Evolutionary conservation across 345 rosid genomes (phyloP).

Genomic region (Hibiscus mutabilis): DNA sequence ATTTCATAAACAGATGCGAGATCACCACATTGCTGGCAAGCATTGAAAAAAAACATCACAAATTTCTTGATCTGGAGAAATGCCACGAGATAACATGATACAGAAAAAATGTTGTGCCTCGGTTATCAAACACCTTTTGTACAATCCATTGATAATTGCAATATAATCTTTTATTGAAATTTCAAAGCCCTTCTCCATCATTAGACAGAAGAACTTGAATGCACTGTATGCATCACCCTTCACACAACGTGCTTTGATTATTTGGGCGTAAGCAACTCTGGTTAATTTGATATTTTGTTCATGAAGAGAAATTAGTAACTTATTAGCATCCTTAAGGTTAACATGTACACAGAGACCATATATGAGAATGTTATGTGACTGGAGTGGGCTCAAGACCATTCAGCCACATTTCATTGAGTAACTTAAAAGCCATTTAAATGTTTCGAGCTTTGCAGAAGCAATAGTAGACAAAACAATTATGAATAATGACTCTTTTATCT

Average conservation of each 20-base stretch:
- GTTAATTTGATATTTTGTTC: too few species aligned
- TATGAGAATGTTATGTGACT: slow-evolving; percentile 9
- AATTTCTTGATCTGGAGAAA: slow-evolving; percentile 54
- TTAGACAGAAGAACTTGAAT: too few species aligned
- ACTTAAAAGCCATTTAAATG: not conserved
- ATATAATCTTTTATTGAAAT: too few species aligned
- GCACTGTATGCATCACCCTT: too few species aligned
- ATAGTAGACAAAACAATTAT: too few species aligned
- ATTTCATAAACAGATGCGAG: slow-evolving; percentile 27
- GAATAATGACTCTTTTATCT: too few species aligned
- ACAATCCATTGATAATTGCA: too few species aligned
- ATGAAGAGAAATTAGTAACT: too few species aligned
- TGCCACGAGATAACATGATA: slow-evolving; percentile 48
- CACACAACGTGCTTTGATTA: too few species aligned
- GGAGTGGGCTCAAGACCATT: slow-evolving; percentile 3
- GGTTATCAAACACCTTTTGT: too few species aligned
- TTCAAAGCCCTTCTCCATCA: too few species aligned
- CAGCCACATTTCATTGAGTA: not conserved
- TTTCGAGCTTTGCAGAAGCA: slow-evolving; percentile 7
- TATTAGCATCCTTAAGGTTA: slow-evolving; percentile 4
- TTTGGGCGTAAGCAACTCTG: too few species aligned
- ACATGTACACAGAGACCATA: slow-evolving; percentile 15
- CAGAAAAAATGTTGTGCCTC: slow-evolving; percentile 46
- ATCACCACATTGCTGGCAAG: slow-evolving; percentile 30
- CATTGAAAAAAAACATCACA: slow-evolving; percentile 44